Conservation (phyloP, 495 filamentous ascomycete genomes). For the Penicillium dipodomyicola region DNA sequence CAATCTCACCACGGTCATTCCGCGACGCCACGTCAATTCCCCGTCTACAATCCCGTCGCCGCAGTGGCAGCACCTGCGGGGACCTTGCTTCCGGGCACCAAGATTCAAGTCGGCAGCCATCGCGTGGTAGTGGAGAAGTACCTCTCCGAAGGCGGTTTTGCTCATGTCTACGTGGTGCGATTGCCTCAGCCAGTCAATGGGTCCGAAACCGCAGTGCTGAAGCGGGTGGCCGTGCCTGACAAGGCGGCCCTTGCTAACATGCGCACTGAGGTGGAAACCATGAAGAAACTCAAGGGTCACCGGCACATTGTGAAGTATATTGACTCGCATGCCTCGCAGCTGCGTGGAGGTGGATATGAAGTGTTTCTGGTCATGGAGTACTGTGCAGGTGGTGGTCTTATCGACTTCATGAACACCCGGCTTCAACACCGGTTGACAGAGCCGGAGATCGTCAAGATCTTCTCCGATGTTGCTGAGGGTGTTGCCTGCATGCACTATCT, state of each 20-base stretch:
- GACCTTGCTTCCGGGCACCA: constrained; percentile 89
- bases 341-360: constrained; percentile 91
- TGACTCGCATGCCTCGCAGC: constrained; percentile 93
- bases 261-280: constrained; percentile 98
- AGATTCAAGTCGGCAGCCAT: constrained; percentile 91
- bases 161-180: constrained; percentile 95
- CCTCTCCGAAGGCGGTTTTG: constrained; percentile 96
- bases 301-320: constrained; percentile 95
- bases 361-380: constrained; percentile 99
- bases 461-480: constrained; percentile 90
- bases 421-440: constrained; percentile 95
- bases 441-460: constrained; percentile 95
- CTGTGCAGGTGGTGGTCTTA: constrained; percentile 78
- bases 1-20: constrained; percentile 36
- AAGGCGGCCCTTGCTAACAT: constrained; percentile 90
- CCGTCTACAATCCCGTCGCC: constrained; percentile 41
- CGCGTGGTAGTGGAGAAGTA: constrained; percentile 97
- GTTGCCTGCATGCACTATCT: constrained; percentile 99
- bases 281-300: constrained; percentile 98
- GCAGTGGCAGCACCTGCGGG: constrained; percentile 65
- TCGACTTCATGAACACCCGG: constrained; percentile 99
- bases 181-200: constrained; percentile 74
- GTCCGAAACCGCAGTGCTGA: constrained; percentile 83
- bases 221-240: constrained; percentile 96
- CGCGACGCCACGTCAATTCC: constrained; percentile 32